phyloP scores from a whole-genome alignment of 192 early-diverging fungal genomes.

The Entomortierella chlamydospora region DNA sequence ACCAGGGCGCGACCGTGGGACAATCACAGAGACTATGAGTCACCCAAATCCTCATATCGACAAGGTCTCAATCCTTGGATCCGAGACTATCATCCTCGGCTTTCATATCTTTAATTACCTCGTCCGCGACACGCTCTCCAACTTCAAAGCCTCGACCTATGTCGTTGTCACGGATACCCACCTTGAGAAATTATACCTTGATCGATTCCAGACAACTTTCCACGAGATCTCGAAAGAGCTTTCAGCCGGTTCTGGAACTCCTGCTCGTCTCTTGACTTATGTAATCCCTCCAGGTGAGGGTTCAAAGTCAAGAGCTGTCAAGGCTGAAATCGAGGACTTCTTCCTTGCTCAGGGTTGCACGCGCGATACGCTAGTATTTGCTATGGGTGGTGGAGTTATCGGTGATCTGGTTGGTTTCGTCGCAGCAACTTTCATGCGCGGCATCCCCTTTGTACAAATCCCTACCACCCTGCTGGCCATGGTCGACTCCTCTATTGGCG shows the following conservation, averaged over 20 bases:
- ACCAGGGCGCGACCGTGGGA: background rate
- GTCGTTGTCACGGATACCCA: slow-evolving; percentile 90
- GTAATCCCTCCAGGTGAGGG: slow-evolving; percentile 90
- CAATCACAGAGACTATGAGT: slow-evolving; percentile 26
- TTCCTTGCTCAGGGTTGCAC: slow-evolving; percentile 87
- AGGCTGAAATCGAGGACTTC: slow-evolving; percentile 92
- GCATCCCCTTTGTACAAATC: slow-evolving; percentile 92
- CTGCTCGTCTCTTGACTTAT: slow-evolving; percentile 75
- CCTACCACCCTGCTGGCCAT: slow-evolving; percentile 96
- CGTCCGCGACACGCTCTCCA: slow-evolving; percentile 76
- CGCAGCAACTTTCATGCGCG: slow-evolving; percentile 99
- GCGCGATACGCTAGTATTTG: slow-evolving; percentile 92
- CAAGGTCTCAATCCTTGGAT: slow-evolving; percentile 87
- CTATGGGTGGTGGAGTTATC: slow-evolving; percentile 97
- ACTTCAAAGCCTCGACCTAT: slow-evolving; percentile 84
- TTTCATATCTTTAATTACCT: slow-evolving; percentile 82
- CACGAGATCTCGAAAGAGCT: slow-evolving; percentile 48
- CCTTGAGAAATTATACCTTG: slow-evolving; percentile 82
- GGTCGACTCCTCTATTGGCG: slow-evolving; percentile 98
- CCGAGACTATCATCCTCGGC: slow-evolving; percentile 90
- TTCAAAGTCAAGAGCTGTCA: slow-evolving; percentile 88
- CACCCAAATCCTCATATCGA: slow-evolving; percentile 65
- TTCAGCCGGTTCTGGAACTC: slow-evolving; percentile 14
- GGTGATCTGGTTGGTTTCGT: slow-evolving; percentile 97
- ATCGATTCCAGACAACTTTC: slow-evolving; percentile 67